phyloP scores from a whole-genome alignment of 345 rosid species.

The Boechera divaricarpa region DNA sequence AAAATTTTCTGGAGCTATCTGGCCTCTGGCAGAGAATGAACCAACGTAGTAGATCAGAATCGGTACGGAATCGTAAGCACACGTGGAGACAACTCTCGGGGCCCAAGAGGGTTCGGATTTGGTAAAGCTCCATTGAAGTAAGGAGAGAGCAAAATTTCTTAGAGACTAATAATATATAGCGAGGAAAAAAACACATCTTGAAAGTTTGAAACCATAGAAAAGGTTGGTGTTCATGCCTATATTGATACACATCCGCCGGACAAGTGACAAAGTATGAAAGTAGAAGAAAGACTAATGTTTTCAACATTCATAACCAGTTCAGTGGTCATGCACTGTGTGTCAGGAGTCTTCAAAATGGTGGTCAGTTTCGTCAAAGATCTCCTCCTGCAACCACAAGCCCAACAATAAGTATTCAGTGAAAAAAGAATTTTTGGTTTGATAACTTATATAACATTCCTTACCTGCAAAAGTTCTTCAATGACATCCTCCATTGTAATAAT shows the following conservation, averaged over 20 bases:
- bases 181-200: not conserved
- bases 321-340: constrained; percentile 36
- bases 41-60: not conserved
- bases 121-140: not conserved
- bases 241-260: constrained; percentile 10
- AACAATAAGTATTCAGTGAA: not conserved
- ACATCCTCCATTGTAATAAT: constrained; percentile 98
- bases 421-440: not conserved
- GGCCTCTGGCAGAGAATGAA: not conserved
- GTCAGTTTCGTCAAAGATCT: constrained; percentile 95
- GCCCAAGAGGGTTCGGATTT: not conserved
- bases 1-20: too few relatives aligned
- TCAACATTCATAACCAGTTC: constrained; percentile 19
- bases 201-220: not conserved
- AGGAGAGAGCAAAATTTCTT: not conserved
- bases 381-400: constrained; percentile 62
- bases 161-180: not conserved
- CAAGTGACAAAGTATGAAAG: constrained; percentile 16
- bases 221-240: constrained; percentile 13
- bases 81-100: not conserved
- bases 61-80: not conserved
- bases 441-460: constrained; percentile 23
- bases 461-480: constrained; percentile 97
- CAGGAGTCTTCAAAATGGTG: constrained; percentile 76
- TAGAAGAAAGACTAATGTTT: not conserved